These are phyloP conservation scores for Solanum bukasovii DNA, from an alignment of 257 asterid species.

Conservation along the genomic window DNA sequence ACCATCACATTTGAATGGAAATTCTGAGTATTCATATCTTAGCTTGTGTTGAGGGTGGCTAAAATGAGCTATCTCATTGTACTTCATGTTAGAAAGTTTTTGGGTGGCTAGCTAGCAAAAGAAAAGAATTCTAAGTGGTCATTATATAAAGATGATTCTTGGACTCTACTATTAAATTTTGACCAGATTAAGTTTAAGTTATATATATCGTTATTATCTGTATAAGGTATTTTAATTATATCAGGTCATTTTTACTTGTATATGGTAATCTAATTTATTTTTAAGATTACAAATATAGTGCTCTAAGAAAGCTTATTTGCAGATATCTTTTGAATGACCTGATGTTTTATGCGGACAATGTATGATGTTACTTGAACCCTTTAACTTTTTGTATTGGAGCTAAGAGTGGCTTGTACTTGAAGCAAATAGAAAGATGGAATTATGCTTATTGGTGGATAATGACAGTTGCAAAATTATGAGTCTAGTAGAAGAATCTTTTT, in stretches of 20 bases:
- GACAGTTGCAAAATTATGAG: slow-evolving; percentile 6
- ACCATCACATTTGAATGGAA: slow-evolving; percentile 94
- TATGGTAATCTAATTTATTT: too few species aligned
- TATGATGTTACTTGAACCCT: not conserved
- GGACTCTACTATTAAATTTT: not conserved
- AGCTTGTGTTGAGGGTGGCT: slow-evolving; percentile 85
- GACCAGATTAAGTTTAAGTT: not conserved
- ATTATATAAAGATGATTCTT: slow-evolving; percentile 7
- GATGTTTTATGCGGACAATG: not conserved
- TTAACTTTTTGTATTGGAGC: not conserved
- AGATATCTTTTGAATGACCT: not conserved
- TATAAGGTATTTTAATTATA: not conserved
- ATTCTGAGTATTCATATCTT: slow-evolving; percentile 50
- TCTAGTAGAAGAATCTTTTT: slow-evolving; percentile 12
- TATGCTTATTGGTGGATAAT: slow-evolving; percentile 29
- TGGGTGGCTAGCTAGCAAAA: not conserved
- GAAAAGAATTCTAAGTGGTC: not conserved
- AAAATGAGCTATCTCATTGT: slow-evolving; percentile 63
- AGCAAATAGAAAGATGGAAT: slow-evolving; percentile 32
- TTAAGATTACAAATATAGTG: not conserved
- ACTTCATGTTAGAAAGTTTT: slow-evolving; percentile 36
- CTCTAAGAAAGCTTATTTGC: fast-evolving
- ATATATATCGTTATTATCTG: not conserved
- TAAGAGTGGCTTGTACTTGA: slow-evolving; percentile 44
- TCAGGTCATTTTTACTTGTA: not conserved